Conservation (phyloP, 345 rosid species). For the Salix caprea region DNA sequence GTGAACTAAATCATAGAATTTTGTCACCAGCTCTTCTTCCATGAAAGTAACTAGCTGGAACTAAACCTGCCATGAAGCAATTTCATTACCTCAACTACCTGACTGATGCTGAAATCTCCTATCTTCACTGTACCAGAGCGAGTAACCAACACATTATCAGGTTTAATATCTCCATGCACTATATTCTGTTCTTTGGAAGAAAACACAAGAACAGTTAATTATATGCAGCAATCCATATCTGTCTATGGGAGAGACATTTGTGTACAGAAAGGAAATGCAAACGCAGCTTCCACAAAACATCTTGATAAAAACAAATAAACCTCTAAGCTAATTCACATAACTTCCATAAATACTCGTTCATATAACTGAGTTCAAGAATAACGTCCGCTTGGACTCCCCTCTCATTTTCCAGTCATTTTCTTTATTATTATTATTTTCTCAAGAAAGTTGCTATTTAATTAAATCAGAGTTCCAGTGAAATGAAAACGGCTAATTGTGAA, state of each 20-base stretch:
- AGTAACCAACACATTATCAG: conserved; percentile 92
- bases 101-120: conserved; percentile 98
- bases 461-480: neutral
- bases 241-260: neutral
- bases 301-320: neutral
- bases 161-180: conserved; percentile 96
- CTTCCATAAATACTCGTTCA: neutral
- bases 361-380: neutral
- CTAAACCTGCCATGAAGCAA: neutral
- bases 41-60: neutral
- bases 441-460: neutral
- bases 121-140: conserved; percentile 74
- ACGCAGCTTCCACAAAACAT: neutral
- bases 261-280: neutral
- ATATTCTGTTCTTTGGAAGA: conserved; percentile 51
- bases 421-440: neutral
- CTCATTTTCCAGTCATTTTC: neutral
- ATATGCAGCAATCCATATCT: neutral
- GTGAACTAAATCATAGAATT: neutral
- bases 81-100: conserved; percentile 79
- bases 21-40: neutral
- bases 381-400: neutral
- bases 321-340: neutral
- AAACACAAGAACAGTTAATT: neutral
- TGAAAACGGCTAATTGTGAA: conserved; percentile 1